A percentile compares a stretch with the other conserved stretches of the same genome.
Conservation (phyloP, 2,329 filamentous ascomycete species). For the Septoria petroselini region DNA sequence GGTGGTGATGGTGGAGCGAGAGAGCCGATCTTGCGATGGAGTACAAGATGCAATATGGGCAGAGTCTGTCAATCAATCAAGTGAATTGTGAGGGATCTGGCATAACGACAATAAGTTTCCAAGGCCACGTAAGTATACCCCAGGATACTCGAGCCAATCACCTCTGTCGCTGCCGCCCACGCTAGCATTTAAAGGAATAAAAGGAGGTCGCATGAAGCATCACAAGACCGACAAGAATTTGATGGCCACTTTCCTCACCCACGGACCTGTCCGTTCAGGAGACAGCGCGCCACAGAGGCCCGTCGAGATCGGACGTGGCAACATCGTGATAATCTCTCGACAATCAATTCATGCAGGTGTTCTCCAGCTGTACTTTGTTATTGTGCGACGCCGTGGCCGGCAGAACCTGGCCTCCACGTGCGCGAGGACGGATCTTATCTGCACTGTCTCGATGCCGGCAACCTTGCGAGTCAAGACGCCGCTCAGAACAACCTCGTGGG, state of each 20-base stretch:
- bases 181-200: no score
- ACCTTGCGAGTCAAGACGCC: background rate
- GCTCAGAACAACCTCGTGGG: no score
- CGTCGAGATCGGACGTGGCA: no score
- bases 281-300: no score
- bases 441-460: background rate
- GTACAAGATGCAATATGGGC: constrained; percentile 31
- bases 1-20: constrained; percentile 16
- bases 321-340: no score
- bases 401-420: constrained; percentile 11
- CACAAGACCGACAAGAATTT: constrained; percentile 5
- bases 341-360: no score
- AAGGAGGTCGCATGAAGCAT: background rate
- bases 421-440: constrained; percentile 8
- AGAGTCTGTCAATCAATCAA: background rate
- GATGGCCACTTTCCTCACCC: background rate
- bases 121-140: background rate
- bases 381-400: background rate
- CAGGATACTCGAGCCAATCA: background rate
- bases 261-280: no score
- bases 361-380: background rate
- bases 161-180: background rate
- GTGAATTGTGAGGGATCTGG: background rate
- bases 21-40: constrained; percentile 35
- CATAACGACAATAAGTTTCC: background rate